Conservation (phyloP, 306 rosid species). For the Alnus rubra region DNA sequence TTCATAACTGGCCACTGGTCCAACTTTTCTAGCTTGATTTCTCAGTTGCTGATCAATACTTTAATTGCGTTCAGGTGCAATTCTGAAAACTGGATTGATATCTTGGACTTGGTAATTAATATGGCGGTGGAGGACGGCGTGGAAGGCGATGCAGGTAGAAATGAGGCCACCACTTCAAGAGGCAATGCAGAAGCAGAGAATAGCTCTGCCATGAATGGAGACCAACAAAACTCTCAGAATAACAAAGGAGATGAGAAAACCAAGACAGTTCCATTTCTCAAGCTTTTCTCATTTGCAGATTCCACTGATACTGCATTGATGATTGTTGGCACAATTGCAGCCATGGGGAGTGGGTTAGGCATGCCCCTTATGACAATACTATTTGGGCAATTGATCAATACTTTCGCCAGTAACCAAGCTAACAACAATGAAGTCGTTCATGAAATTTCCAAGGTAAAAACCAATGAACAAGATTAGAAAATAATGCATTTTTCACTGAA, state of each 20-base stretch:
- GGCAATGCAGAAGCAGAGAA: not conserved
- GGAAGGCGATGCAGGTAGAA: not conserved
- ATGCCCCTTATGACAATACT: conserved; percentile 40
- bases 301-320: conserved; percentile 20
- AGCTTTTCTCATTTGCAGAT: conserved; percentile 1
- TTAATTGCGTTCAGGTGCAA: conserved; percentile 1
- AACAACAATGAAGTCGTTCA: not conserved
- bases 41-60: not conserved
- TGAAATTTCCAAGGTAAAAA: conserved; percentile 40
- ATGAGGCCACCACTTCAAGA: not conserved
- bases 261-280: not conserved
- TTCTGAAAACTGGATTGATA: not conserved
- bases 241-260: not conserved
- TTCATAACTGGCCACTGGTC: not conserved
- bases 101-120: conserved; percentile 4
- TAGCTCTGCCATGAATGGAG: not conserved
- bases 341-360: conserved; percentile 39
- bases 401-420: conserved; percentile 30
- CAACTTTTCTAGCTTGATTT: too few species aligned
- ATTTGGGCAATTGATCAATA: conserved; percentile 31
- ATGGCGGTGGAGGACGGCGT: conserved; percentile 21
- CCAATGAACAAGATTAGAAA: not conserved
- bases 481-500: not conserved
- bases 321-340: conserved; percentile 40
- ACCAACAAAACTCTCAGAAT: not conserved